phyloP scores from a whole-genome alignment of 2,329 filamentous ascomycete species.

The Aspergillus carbonarius region DNA sequence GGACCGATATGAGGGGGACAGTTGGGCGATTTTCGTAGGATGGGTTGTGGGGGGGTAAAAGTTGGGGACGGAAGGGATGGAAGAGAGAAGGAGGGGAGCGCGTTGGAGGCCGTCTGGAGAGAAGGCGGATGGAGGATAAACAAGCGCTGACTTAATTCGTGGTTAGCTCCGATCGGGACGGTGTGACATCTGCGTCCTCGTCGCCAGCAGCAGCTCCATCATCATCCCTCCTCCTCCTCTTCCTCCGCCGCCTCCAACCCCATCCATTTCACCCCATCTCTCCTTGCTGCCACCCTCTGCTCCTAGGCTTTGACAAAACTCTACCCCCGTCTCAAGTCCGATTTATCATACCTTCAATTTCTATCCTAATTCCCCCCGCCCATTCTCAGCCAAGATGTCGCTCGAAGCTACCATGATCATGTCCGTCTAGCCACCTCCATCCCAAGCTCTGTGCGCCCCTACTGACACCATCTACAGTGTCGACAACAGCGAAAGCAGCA shows the following conservation, averaged over 20 bases:
- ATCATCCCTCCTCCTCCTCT: conserved; percentile 10
- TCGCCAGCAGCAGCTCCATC: conserved; percentile 18
- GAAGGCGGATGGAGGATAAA: conserved; percentile 38
- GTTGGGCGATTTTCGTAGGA: not conserved
- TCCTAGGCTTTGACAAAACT: not conserved
- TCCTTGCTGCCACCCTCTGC: not conserved
- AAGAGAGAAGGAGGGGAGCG: conserved; percentile 9
- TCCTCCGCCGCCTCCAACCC: conserved; percentile 9
- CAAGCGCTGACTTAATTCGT: conserved; percentile 37
- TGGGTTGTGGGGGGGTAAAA: conserved; percentile 1
- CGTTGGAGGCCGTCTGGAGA: conserved; percentile 9
- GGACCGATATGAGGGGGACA: not conserved
- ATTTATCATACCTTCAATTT: not conserved
- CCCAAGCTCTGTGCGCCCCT: conserved; percentile 12
- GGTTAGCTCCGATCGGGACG: conserved; percentile 17
- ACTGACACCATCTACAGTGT: conserved; percentile 55
- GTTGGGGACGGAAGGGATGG: conserved; percentile 7
- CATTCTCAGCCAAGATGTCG: conserved; percentile 73
- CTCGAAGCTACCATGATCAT: conserved; percentile 99
- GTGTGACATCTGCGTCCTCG: conserved; percentile 25
- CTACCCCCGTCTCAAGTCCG: not conserved
- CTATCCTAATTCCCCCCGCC: conserved; percentile 3
- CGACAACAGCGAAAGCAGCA: conserved; percentile 98
- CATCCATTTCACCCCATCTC: conserved; percentile 11
- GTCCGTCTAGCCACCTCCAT: conserved; percentile 31